These are phyloP conservation scores for Eleusine coracana DNA, from an alignment of 176 grass and related monocot genomes.

Conservation along the genomic window DNA sequence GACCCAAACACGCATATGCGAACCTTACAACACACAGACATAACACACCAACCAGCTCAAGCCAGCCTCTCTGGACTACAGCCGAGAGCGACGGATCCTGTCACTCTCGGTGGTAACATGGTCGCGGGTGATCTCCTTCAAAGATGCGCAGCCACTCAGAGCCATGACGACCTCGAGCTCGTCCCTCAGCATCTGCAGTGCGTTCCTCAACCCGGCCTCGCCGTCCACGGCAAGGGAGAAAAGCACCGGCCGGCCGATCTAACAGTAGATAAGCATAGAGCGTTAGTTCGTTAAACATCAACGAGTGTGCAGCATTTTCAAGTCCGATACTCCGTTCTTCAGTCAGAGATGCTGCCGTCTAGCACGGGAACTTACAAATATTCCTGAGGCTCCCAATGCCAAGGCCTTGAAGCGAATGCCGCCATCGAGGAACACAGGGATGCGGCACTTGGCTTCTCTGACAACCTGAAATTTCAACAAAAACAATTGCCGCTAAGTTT, in stretches of 20 bases:
- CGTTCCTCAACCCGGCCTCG: conserved; percentile 68
- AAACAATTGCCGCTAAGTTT: too few species aligned
- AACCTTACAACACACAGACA: too few species aligned
- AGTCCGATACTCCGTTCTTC: too few species aligned
- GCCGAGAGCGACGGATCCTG: conserved; percentile 27
- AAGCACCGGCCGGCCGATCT: conserved; percentile 76
- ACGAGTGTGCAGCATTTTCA: too few species aligned
- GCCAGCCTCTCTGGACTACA: conserved; percentile 29
- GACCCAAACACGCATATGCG: too few species aligned
- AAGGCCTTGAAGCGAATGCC: conserved; percentile 93
- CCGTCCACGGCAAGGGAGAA: conserved; percentile 71
- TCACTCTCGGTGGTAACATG: conserved; percentile 56
- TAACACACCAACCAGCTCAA: too few species aligned
- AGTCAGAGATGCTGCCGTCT: too few species aligned
- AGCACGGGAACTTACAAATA: conserved; percentile 56
- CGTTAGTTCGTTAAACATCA: background rate
- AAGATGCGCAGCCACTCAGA: conserved; percentile 66
- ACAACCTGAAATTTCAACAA: conserved; percentile 57
- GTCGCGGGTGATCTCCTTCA: conserved; percentile 58
- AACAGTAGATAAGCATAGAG: background rate
- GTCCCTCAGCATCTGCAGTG: conserved; percentile 70
- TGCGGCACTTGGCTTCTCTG: conserved; percentile 58
- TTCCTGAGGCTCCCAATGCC: conserved; percentile 82
- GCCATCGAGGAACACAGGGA: conserved; percentile 91
- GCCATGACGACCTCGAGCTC: conserved; percentile 86